Base-by-base conservation (phyloP, 1,139 yeast genomes). In the Diutina rugosa region DNA sequence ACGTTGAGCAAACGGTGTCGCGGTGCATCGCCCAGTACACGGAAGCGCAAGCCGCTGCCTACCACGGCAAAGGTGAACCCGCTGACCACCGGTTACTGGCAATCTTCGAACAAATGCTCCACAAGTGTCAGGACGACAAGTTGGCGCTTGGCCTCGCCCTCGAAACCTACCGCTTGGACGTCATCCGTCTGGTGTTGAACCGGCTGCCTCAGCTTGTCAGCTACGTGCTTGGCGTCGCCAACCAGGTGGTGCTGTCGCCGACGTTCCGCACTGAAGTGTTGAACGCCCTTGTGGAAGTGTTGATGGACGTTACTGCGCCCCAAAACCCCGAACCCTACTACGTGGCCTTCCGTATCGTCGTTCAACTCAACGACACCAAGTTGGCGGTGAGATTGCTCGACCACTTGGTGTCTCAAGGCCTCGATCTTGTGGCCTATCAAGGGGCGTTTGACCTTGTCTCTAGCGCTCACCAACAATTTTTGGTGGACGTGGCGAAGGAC, bases 391-490 rank as follows among this genome's bases (percentile, higher is more conserved):
- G 78, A 57, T 73, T 90, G 56, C 89, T 93, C 67, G 78, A 80
- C 62, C 80, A 80, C 61, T 76, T 88, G 59, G 67, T 89, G 56
- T 60, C 63, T 1, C 72, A 75, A 44, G 62, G 69, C 26, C 70
- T 67, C 56, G 72, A 72, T 56, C 72, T 83, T 62, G 77, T 87
- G 60, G 96, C 96, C 4, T 89, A 84, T 69, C 99, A 93, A 73
- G 90, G 95, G 58, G 98, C 98, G 1, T 93, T 93, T 70, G 99
- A 93, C 69, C 79, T 93, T 61, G 98, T 90, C 5, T 84, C 84
- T 58, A 84, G 95, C 14, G 97, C 97, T 0, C 82, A 97, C n/a
- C 99, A 93, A 72, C 95, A 89, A 66, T 78, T 93, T 62, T 77
- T 93, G 60, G 87, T 84, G 59, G 81, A 77, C 56, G 83, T 91